Percentiles rank a stretch among this genome's conserved stretches.
phyloP scores from a whole-genome alignment of 1,139 yeast species.

The Saccharomyces hybrid region DNA sequence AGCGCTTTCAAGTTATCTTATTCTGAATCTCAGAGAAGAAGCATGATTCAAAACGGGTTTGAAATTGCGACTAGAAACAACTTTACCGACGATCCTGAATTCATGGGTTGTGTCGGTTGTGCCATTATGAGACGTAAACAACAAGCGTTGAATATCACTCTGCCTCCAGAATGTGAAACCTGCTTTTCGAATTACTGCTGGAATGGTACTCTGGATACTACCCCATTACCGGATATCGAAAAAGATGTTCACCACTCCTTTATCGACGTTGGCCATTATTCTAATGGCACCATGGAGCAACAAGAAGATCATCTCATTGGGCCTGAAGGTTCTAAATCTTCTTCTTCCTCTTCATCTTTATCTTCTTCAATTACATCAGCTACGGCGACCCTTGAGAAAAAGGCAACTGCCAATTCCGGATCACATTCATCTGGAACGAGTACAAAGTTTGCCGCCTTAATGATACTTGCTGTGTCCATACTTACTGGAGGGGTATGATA shows the following conservation, averaged over 20 bases:
- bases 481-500: background rate
- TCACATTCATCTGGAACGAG: background rate
- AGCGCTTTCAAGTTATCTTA: constrained; percentile 63
- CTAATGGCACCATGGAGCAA: background rate
- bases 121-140: constrained; percentile 76
- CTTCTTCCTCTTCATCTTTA: background rate
- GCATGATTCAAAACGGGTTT: constrained; percentile 36
- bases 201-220: constrained; percentile 44
- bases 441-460: background rate
- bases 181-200: constrained; percentile 77
- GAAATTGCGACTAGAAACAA: constrained; percentile 66
- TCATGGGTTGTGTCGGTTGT: constrained; percentile 78
- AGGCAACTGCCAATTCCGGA: background rate
- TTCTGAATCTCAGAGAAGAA: constrained; percentile 44
- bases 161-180: constrained; percentile 59
- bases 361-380: constrained; percentile 1
- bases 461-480: background rate
- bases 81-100: constrained; percentile 61
- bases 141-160: constrained; percentile 55
- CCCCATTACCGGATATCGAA: constrained; percentile 10
- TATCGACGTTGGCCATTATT: constrained; percentile 8
- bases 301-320: constrained; percentile 2
- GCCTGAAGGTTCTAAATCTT: constrained; percentile 3
- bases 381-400: background rate
- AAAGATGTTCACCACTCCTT: constrained; percentile 16